Evolutionary conservation across 2,329 filamentous ascomycete species (phyloP), one percentile per base, ranked within the genome.

Genomic region (Xylaria arbuscula): DNA sequence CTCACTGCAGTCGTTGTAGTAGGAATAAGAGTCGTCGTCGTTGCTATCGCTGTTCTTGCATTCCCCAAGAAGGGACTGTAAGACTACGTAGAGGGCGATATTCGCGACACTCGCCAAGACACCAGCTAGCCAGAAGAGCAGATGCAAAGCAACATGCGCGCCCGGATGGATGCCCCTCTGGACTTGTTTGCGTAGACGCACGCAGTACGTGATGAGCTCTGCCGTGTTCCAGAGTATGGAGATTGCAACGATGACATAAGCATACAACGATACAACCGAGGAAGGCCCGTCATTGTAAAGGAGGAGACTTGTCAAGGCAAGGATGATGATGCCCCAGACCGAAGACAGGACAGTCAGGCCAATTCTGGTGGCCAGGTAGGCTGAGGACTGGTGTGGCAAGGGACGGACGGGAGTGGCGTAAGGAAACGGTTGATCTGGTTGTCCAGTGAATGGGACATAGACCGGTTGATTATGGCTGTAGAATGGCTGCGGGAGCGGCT

Each of bases 91-190:
- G 19, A 73, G 15, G 3, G 36, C 10, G 45, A 72, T 57, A 9
- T 64, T 72, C 22, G 75, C 2, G 17, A 76, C 58, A 28, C 73
- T 45, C n/a, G 69, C 74, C 28, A 78, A 70, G 36, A 70, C 61
- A 61, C 72, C 73, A 42, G 62, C 70, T 28, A 78, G 66, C 75
- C 76, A 78, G 59, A 78, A 69, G 48, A 71, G 55, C 10, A 78
- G 70, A 47, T 77, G 73, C 59, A 77, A 34, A 9, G 69, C 76
- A 1, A 78, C 75, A 47, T 78, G 76, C 3, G 76, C 76, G 19
- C 76, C 76, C 1, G 76, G 76, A 53, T 77, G 76, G n/a, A 78
- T 77, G 11, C 76, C 76, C 13, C 76, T 73, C 36, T 75, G 74
- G 1, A 60, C 38, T 13, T 73, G 40, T 55, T 67, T 73, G 19